A percentile compares a stretch with the other conserved stretches of the same genome.
phyloP scores from a whole-genome alignment of 108 stramenopile genomes.

The Cylindrotheca closterium region DNA sequence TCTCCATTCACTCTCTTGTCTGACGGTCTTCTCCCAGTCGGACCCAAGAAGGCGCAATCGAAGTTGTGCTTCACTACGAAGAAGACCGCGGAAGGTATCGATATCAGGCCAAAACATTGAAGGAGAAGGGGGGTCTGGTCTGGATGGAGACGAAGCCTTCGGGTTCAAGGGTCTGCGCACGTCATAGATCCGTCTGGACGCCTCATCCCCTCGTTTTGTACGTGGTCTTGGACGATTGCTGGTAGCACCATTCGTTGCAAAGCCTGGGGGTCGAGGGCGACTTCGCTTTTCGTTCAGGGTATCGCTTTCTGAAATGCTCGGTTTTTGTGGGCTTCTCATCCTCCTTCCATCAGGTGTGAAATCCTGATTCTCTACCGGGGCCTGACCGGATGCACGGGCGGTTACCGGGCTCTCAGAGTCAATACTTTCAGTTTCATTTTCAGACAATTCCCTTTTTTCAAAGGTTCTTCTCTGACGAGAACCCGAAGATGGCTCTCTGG shows the following conservation, averaged over 20 bases:
- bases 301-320: no score
- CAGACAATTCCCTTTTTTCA: not conserved
- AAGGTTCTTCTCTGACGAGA: not conserved
- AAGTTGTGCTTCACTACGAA: constrained; percentile 64
- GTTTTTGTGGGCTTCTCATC: not conserved
- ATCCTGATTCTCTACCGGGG: not conserved
- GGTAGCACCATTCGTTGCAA: not conserved
- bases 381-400: not conserved
- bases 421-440: not conserved
- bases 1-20: constrained; percentile 81
- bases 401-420: not conserved
- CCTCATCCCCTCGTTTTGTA: not conserved
- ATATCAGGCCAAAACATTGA: constrained; percentile 66
- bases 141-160: not conserved
- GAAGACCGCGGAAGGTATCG: constrained; percentile 67
- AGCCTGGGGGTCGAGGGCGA: not conserved
- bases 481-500: no score
- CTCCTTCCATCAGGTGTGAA: not conserved
- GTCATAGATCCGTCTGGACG: constrained; percentile 13
- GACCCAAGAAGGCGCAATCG: constrained; percentile 60
- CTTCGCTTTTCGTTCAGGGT: not conserved
- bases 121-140: constrained; percentile 37
- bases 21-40: constrained; percentile 63
- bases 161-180: not conserved
- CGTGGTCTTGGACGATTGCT: not conserved